These are phyloP conservation scores for Metarhizium guizhouense DNA, from an alignment of 2,329 filamentous ascomycete genomes.

Conservation along the genomic window DNA sequence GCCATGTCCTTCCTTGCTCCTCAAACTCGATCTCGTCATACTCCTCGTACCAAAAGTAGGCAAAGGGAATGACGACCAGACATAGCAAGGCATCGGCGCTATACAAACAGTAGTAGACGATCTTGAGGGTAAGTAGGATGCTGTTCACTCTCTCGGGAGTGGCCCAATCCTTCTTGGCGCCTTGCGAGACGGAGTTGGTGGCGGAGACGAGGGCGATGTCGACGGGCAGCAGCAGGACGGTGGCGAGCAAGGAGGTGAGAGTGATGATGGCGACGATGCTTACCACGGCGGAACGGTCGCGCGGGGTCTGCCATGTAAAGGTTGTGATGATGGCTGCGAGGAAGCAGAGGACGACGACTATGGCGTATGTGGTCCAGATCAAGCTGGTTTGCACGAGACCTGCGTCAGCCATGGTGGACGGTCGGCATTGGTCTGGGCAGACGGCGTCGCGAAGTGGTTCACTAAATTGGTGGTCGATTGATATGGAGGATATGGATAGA, in stretches of 20 bases:
- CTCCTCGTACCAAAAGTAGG: conserved; percentile 98
- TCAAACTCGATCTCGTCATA: conserved; percentile 87
- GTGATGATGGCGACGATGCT: conserved; percentile 81
- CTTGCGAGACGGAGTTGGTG: conserved; percentile 65
- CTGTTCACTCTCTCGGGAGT: conserved; percentile 69
- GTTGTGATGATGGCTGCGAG: conserved; percentile 75
- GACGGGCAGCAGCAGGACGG: conserved; percentile 84
- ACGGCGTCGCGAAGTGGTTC: background rate
- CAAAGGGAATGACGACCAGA: conserved; percentile 82
- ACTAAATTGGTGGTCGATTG: background rate
- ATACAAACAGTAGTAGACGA: conserved; percentile 90
- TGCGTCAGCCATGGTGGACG: conserved; percentile 30
- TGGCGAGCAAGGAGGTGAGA: conserved; percentile 79
- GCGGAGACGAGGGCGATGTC: conserved; percentile 92
- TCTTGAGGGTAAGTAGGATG: conserved; percentile 71
- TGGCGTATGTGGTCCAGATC: conserved; percentile 90
- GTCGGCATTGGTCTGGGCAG: background rate
- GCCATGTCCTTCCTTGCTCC: conserved; percentile 66
- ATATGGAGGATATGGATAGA: background rate
- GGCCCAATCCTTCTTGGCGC: conserved; percentile 90
- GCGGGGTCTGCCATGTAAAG: conserved; percentile 82
- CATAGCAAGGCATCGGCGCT: conserved; percentile 86
- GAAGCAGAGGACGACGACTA: conserved; percentile 69
- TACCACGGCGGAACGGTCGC: conserved; percentile 75
- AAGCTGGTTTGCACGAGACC: conserved; percentile 75